Percentiles rank a stretch among this genome's conserved stretches.
These are phyloP conservation scores for Crithidia acanthocephali DNA, from an alignment of 208 protist genomes.

Conservation along the genomic window DNA sequence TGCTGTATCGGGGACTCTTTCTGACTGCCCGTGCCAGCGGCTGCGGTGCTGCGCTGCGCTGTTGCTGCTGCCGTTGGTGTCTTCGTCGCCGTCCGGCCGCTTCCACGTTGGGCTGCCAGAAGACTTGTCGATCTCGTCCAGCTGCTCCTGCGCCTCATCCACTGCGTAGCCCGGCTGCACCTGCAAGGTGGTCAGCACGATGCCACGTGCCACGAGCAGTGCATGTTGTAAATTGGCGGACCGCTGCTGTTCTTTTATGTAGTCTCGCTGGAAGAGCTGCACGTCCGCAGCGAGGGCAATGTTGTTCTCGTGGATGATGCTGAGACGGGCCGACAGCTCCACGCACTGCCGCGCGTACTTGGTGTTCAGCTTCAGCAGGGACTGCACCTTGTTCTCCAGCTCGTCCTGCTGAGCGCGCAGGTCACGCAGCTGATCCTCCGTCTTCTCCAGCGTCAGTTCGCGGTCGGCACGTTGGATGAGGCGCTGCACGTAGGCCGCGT, in stretches of 20 bases:
- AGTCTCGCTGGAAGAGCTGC: conserved; percentile 63
- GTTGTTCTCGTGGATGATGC: conserved; percentile 76
- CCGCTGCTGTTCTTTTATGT: conserved; percentile 41
- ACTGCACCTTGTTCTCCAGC: conserved; percentile 43
- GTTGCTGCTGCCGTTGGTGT: too few relatives aligned
- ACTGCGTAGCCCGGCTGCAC: conserved; percentile 10
- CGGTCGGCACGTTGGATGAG: conserved; percentile 69
- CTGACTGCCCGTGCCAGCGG: background rate
- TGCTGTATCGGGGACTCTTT: background rate
- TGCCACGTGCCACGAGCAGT: conserved; percentile 48
- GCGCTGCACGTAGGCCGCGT: conserved; percentile 58
- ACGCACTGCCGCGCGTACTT: conserved; percentile 76
- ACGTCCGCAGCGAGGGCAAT: conserved; percentile 57
- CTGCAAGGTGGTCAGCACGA: conserved; percentile 60
- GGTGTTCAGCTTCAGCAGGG: conserved; percentile 63
- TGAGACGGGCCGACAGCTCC: conserved; percentile 74
- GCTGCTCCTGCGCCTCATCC: background rate
- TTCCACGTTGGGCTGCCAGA: background rate
- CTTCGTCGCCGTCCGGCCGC: background rate
- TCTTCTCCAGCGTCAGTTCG: conserved; percentile 62
- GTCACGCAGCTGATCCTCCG: conserved; percentile 51
- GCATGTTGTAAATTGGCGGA: conserved; percentile 47
- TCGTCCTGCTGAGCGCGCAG: conserved; percentile 34
- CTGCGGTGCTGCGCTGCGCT: background rate
- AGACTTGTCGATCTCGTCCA: conserved; percentile 6